Base-by-base conservation (phyloP, 2,329 filamentous ascomycete genomes). In the Penicillium sp. region DNA sequence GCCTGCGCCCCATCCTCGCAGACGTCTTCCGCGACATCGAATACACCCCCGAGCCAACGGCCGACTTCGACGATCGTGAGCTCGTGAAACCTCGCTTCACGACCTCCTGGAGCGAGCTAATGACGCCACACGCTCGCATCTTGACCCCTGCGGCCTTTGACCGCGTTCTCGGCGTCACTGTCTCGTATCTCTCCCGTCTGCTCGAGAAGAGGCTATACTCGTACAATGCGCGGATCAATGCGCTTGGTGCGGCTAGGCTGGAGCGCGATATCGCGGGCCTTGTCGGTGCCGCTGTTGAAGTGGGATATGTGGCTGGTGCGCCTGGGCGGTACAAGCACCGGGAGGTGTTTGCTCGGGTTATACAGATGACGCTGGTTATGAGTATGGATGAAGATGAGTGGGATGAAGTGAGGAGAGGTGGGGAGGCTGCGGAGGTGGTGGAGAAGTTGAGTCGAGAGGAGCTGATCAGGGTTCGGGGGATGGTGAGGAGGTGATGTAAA, bases 381-480 rank as follows among this genome's bases (percentile, higher is more conserved):
- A 93, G 92, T 64, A 95, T 97, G 91, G 92, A 97, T 70, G 90
- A 94, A 32, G 92, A 97, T 54, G 93, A 97, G 74, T 96, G 92
- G 90, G 90, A 93, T 45, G 91, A 94, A 72, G 74, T 92, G 5
- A 75, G 81, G 39, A 74, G 79, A 31, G 80, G 77, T 34, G 75
- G 73, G 32, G 70, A 75, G 46, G 70, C 72, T 56, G 69, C 70
- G 52, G 80, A 83, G 51, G 75, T 80, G 13, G 83, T 86, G 11
- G 86, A 84, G 47, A 88, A 84, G 10, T 85, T 94, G 67, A 80
- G 82, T 47, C 81, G 82, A 40, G 90, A 92, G 54, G 92, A 96
- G 77, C 85, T 89, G 70, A 81, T 79, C 61, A 83, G 85, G 66
- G 90, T 90, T 9, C 84, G 91, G 68, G 85, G 78, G 5, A 84